A percentile compares a stretch with the other conserved stretches of the same genome.
Conservation (phyloP, 495 filamentous ascomycete species). For the Neurospora sp. region DNA sequence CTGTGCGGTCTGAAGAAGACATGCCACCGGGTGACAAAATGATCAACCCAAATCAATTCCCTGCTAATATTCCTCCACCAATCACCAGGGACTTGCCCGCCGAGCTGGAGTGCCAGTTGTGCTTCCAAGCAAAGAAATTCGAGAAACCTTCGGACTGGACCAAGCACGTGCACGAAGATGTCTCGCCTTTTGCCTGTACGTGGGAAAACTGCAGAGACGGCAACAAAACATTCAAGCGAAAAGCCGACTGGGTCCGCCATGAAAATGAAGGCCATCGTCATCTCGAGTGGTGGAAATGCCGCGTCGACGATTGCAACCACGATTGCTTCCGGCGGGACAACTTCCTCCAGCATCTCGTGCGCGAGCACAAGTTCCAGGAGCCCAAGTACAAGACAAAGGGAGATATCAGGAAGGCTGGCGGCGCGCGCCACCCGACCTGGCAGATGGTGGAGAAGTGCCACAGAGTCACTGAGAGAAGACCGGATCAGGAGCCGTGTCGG, state of each 20-base stretch:
- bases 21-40: constrained; percentile 54
- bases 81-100: constrained; percentile 72
- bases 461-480: constrained; percentile 51
- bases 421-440: constrained; percentile 54
- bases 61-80: constrained; percentile 70
- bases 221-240: constrained; percentile 84
- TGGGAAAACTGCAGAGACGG: constrained; percentile 76
- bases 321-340: constrained; percentile 88
- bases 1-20: constrained; percentile 27
- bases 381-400: constrained; percentile 56
- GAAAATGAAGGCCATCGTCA: constrained; percentile 91
- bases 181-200: constrained; percentile 92
- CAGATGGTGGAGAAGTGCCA: constrained; percentile 71
- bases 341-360: constrained; percentile 88
- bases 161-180: constrained; percentile 93
- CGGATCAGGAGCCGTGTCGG: constrained; percentile 74
- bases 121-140: constrained; percentile 83
- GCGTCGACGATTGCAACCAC: constrained; percentile 70
- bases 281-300: constrained; percentile 87
- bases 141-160: constrained; percentile 97
- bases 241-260: constrained; percentile 95
- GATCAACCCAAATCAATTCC: constrained; percentile 60
- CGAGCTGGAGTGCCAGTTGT: constrained; percentile 86
- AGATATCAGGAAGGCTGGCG: constrained; percentile 43
- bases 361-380: constrained; percentile 83